Evolutionary conservation across 2,329 filamentous ascomycete species (phyloP), one percentile per base, ranked within the genome.

Genomic region (Aspergillus vadensis): DNA sequence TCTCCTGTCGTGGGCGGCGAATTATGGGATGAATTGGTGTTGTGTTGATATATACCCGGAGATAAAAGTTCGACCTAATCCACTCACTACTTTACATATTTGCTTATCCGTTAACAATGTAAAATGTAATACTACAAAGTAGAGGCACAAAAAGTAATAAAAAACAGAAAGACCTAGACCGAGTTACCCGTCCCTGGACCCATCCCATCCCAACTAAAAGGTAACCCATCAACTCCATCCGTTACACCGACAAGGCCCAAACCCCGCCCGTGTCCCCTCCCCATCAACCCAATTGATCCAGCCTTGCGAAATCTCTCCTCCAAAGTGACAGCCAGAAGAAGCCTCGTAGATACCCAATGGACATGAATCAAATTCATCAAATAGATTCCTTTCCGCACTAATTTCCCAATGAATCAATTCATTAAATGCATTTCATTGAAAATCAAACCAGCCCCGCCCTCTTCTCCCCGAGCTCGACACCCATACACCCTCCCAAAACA

Each of bases 1-100:
- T 55, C 53, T 55, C 41, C 53, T 55, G 53, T 55, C 53, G 51
- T 54, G 53, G 53, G 43, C 43, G 55, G 55, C 47, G 55, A 57
- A 57, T 27, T 27, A 25, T 38, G 25, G 47, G 44, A 48, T 30
- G 25, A 39, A 30, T 41, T 17, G 55, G 53, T 32, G 23, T 43
- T 30, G 38, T 55, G 38, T 55, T 55, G 41, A 53, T 55, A 55
- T 55, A 55, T 55, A 55, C 53, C 53, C 53, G 53, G 53, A 55
- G 53, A 55, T 47, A 47, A 55, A 55, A 55, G 53, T 55, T 44
- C n/a, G 36, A 54, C 39, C 32, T 55, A 55, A 55, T 55, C 53
- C 53, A 44, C 53, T 44, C 50, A 43, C 39, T 23, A 47, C 9
- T 30, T 15, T 36, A 52, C 12, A 43, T 17, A 30, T 5, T 25